Base-by-base conservation (phyloP, 805 yeast genomes). In the Kuraishia borneana region DNA sequence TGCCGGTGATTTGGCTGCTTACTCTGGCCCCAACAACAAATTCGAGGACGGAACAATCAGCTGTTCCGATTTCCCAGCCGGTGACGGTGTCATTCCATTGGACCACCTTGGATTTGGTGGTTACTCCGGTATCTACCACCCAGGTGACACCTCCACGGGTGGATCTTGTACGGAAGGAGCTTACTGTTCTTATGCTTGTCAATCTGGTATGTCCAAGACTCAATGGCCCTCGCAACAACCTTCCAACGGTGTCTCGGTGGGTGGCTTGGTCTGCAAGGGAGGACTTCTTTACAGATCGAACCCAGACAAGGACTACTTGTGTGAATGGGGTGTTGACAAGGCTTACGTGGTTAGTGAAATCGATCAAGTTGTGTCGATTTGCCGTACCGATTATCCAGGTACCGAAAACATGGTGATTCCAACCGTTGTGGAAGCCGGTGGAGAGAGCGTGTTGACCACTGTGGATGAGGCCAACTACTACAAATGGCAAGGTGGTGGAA, bases 321-420 rank as follows among this genome's bases (percentile, higher is more conserved):
- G 87, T 68, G 73, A 65, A 54, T 71, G 80, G 76, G 85, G 80
- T 44, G 56, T 52, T 29, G 54, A 72, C 38, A 53, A 68, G 34
- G 82, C 83, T 34, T 46, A 50, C 34, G 80, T 75, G 38, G 65
- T 60, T 30, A 68, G 73, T 39, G 55, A 75, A 42, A 53, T 75
- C 36, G 49, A 49, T 42, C 52, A 71, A 39, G 60, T 62, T 30
- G 77, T 79, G 42, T 76, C 84, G 31, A 63, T 78, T 39, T 78
- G 87, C 59, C 71, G 83, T 66, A 78, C 87, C 41, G 87, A 78
- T 57, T 78, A 78, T 61, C 87, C 87, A 48, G 87, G 87, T 60
- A 73, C 85, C 35, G 87, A 78, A 64, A 78, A 77, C 61, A 78
- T 78, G 87, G 76, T 68, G 48, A 65, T 78, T 40, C 87, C 87